Percentiles rank a stretch among this genome's conserved stretches.
These are phyloP conservation scores for Trichoderma endophyticum DNA, from an alignment of 2,329 filamentous ascomycete genomes.

Conservation along the genomic window DNA sequence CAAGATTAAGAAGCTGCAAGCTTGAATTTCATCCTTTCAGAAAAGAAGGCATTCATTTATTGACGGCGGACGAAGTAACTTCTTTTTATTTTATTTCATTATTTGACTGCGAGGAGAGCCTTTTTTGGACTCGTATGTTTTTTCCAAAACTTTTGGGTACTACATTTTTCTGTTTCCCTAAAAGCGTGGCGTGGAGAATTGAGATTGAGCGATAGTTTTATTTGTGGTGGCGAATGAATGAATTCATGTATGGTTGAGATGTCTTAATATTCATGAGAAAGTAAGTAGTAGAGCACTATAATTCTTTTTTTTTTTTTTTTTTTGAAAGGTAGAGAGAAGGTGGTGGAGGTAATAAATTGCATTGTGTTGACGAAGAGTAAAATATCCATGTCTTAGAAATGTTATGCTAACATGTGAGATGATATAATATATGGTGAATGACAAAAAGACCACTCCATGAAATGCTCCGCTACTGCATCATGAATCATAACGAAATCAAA, in stretches of 20 bases:
- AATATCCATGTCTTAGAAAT: not conserved
- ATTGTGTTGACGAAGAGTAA: not conserved
- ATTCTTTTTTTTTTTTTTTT: not conserved
- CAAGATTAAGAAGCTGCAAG: slow-evolving; percentile 1
- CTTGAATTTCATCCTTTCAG: not conserved
- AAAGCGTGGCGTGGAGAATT: slow-evolving; percentile 15
- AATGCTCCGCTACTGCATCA: not conserved
- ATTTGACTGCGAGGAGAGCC: not conserved
- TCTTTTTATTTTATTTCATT: not conserved
- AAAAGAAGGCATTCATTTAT: not conserved
- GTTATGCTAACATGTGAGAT: not conserved
- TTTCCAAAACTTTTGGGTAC: slow-evolving; percentile 8
- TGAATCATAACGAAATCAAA: not conserved
- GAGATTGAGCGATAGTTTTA: slow-evolving; percentile 9
- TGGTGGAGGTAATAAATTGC: not conserved
- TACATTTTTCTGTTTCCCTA: slow-evolving; percentile 1
- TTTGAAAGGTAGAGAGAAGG: not conserved
- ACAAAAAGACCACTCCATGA: not conserved
- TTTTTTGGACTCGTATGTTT: not conserved
- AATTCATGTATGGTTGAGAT: not conserved
- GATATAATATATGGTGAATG: not conserved
- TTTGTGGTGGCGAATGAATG: not conserved
- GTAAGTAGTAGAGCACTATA: not conserved
- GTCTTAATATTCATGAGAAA: slow-evolving; percentile 7
- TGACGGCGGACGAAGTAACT: not conserved